Percentiles rank a stretch among this genome's conserved stretches.
phyloP scores from a whole-genome alignment of 176 grass and related monocot species.

The Bromus sterilis region DNA sequence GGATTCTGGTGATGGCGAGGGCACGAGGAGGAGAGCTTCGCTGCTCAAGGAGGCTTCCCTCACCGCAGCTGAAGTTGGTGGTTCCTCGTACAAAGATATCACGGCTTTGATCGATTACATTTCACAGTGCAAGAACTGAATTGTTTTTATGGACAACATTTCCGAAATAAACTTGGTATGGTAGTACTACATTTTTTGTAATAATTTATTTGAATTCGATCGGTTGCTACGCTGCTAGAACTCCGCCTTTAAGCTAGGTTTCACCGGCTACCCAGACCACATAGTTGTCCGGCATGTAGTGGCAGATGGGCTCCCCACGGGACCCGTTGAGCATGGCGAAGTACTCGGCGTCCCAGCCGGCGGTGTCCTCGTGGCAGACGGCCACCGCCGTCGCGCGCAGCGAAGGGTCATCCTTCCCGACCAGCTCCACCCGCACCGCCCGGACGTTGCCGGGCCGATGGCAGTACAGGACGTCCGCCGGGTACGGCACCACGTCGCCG shows the following conservation, averaged over 20 bases:
- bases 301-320: background rate
- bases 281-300: background rate
- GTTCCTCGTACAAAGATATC: constrained; percentile 20
- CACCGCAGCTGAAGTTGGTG: background rate
- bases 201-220: no score
- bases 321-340: background rate
- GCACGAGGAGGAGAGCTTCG: constrained; percentile 20
- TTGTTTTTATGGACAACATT: no score
- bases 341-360: background rate
- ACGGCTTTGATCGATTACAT: constrained; percentile 17
- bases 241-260: background rate
- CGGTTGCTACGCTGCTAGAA: no score
- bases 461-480: background rate
- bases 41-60: background rate
- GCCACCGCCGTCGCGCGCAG: background rate
- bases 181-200: no score
- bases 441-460: background rate
- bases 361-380: background rate
- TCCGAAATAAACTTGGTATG: no score
- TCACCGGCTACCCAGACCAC: background rate
- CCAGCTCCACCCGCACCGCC: background rate
- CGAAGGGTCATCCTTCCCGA: background rate
- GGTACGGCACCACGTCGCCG: background rate
- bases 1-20: constrained; percentile 16
- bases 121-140: background rate